phyloP scores from a whole-genome alignment of 2,329 filamentous ascomycete genomes.

The Sclerotinia trifoliorum region DNA sequence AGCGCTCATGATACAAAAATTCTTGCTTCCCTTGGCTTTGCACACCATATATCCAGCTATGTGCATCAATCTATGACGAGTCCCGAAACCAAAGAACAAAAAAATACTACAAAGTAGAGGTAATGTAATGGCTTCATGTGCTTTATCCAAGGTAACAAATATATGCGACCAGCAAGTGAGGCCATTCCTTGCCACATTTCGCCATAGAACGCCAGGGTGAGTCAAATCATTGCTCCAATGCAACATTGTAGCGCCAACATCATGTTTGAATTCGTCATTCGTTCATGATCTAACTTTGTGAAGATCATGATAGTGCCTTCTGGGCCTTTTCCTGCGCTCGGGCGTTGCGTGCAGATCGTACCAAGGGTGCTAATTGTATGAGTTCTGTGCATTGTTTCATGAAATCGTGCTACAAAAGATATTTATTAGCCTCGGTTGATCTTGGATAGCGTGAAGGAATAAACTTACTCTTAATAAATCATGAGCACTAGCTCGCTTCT shows the following conservation, averaged over 20 bases:
- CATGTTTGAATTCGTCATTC: slow-evolving; percentile 22
- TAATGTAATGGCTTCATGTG: slow-evolving; percentile 4
- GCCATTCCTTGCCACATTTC: background rate
- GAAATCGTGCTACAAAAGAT: slow-evolving; percentile 66
- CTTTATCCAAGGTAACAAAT: slow-evolving; percentile 1
- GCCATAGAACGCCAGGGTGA: slow-evolving; percentile 19
- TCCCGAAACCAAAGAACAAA: slow-evolving; percentile 2
- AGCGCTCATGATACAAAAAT: slow-evolving; percentile 14
- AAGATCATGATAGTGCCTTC: slow-evolving; percentile 48
- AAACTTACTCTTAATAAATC: slow-evolving; percentile 82
- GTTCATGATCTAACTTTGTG: slow-evolving; percentile 8
- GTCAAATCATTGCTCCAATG: slow-evolving; percentile 16
- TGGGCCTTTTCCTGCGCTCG: slow-evolving; percentile 80
- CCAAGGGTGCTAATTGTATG: slow-evolving; percentile 77
- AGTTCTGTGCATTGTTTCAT: slow-evolving; percentile 75
- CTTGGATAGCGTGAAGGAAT: background rate
- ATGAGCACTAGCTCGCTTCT: slow-evolving; percentile 93
- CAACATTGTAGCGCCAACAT: slow-evolving; percentile 18
- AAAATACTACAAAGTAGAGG: background rate
- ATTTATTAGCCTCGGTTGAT: slow-evolving; percentile 7
- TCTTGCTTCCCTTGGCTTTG: slow-evolving; percentile 4
- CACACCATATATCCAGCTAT: slow-evolving; percentile 13
- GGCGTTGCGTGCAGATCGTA: slow-evolving; percentile 80
- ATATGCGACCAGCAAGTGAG: slow-evolving; percentile 10
- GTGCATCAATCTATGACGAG: slow-evolving; percentile 12